Conservation (phyloP, 78 protist genomes). For the Dictyostelium capitatum region DNA sequence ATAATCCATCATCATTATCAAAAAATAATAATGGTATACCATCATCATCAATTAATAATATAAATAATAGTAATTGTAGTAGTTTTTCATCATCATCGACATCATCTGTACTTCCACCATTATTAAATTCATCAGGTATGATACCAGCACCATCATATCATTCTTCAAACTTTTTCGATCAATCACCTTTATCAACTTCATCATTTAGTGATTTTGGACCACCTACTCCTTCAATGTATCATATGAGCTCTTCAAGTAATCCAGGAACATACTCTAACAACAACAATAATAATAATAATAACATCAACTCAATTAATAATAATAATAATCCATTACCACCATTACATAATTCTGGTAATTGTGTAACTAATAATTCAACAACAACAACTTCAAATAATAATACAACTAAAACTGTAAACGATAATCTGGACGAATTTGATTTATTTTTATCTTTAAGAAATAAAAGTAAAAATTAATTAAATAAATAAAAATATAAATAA, state of each 20-base stretch:
- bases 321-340: neutral
- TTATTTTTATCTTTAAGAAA: conserved; percentile 47
- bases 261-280: conserved; percentile 10
- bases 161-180: conserved; percentile 63
- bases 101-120: conserved; percentile 54
- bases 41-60: neutral
- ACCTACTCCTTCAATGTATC: conserved; percentile 55
- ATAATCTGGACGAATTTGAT: conserved; percentile 60
- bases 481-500: neutral
- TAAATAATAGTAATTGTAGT: neutral
- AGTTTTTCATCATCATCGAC: conserved; percentile 24
- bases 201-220: conserved; percentile 71
- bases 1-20: neutral
- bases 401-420: conserved; percentile 11
- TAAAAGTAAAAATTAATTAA: conserved; percentile 5
- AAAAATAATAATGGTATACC: neutral
- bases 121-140: conserved; percentile 29
- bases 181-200: conserved; percentile 62
- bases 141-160: conserved; percentile 67
- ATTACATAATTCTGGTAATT: neutral
- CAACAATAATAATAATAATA: conserved; percentile 6
- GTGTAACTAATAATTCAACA: neutral
- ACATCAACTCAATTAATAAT: neutral
- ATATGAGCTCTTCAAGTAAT: neutral
- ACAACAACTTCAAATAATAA: neutral